Conservation (phyloP, 768 basidiomycete genomes). For the Hirschioporus abietinus region DNA sequence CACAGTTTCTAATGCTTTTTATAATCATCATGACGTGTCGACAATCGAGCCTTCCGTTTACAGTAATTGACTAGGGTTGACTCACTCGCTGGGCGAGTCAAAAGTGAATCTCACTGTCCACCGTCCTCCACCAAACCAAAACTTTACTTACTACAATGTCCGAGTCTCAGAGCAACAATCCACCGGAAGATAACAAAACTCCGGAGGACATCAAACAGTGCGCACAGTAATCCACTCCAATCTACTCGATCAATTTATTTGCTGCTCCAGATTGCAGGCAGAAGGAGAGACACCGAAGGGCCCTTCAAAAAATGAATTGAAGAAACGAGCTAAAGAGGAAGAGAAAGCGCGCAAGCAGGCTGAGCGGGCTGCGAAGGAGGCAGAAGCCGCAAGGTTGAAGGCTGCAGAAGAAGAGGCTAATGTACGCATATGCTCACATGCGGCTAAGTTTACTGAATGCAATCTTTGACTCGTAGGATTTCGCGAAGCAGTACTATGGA, state of each 20-base stretch:
- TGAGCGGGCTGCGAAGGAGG: constrained; percentile 63
- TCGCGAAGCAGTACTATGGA: constrained; percentile 77
- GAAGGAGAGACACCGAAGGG: constrained; percentile 34
- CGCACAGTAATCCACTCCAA: not conserved
- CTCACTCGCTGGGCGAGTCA: not conserved
- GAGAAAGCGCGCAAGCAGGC: constrained; percentile 85
- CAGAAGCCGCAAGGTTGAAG: constrained; percentile 56
- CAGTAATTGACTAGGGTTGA: not conserved
- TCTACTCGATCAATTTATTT: not conserved
- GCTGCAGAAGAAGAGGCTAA: not conserved
- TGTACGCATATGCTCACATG: not conserved
- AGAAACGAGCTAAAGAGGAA: constrained; percentile 86
- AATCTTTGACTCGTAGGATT: constrained; percentile 49
- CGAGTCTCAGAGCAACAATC: constrained; percentile 24
- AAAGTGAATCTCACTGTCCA: too few species aligned
- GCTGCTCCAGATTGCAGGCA: not conserved
- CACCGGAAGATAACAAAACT: constrained; percentile 21
- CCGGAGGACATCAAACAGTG: not conserved
- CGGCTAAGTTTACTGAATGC: constrained; percentile 4
- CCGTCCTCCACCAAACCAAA: not conserved
- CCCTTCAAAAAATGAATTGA: constrained; percentile 83
- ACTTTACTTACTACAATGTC: constrained; percentile 22
- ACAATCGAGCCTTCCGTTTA: not conserved
- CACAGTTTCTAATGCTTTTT: not conserved
- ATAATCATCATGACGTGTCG: not conserved